These are phyloP conservation scores for Malassezia cuniculi DNA, from an alignment of 1,284 basidiomycete species.

Conservation along the genomic window DNA sequence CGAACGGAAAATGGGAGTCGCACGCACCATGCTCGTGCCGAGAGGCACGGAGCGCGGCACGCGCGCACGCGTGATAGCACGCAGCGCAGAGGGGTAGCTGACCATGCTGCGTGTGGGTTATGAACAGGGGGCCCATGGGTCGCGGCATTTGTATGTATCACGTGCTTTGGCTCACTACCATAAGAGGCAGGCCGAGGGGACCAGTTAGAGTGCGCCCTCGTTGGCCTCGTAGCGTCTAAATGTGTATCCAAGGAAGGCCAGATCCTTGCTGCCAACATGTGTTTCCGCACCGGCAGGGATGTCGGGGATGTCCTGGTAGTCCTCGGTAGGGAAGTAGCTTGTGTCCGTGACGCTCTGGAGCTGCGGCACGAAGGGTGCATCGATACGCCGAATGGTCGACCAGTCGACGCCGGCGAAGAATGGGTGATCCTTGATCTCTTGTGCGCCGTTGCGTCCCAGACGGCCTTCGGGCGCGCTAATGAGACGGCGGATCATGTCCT, in stretches of 20 bases:
- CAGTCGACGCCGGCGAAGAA: constrained; percentile 97
- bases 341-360: constrained; percentile 75
- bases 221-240: constrained; percentile 41
- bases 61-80: background rate
- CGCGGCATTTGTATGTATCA: no score
- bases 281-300: constrained; percentile 44
- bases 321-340: constrained; percentile 92
- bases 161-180: constrained; percentile 5
- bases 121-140: no score
- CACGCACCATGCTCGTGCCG: no score
- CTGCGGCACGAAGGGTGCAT: constrained; percentile 88
- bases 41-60: background rate
- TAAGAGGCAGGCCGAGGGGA: constrained; percentile 1
- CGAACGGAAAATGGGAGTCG: no score
- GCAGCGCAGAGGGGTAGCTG: background rate
- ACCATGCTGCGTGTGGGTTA: background rate
- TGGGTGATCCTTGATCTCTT: constrained; percentile 81
- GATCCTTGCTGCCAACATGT: constrained; percentile 36
- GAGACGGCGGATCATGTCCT: constrained; percentile 71
- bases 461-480: constrained; percentile 72
- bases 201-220: constrained; percentile 20
- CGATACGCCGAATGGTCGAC: constrained; percentile 75
- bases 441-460: constrained; percentile 54
- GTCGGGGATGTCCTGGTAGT: constrained; percentile 67
- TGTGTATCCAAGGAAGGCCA: constrained; percentile 42